These are phyloP conservation scores for Chaetomium sp. DNA, from an alignment of 2,329 filamentous ascomycete species.

Conservation along the genomic window DNA sequence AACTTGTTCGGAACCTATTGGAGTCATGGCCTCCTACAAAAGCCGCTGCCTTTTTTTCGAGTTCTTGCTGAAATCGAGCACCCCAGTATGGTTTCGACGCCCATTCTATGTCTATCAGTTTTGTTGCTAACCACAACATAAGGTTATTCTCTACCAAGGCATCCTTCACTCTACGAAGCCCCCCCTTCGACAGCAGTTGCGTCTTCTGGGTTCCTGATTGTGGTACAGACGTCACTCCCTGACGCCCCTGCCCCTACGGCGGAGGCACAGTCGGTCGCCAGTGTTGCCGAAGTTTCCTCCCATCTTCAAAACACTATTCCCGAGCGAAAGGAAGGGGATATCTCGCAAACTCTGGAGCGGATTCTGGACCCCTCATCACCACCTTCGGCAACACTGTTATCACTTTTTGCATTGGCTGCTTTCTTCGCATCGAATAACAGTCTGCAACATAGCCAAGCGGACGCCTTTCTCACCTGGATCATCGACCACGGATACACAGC, in stretches of 20 bases:
- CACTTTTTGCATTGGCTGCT: conserved; percentile 1
- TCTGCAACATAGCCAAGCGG: not conserved
- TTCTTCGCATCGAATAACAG: conserved; percentile 7
- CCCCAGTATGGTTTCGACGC: not conserved
- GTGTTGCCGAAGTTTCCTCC: not conserved
- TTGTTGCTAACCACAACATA: not conserved
- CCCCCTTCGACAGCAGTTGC: too few relatives aligned
- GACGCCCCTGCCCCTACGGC: not conserved
- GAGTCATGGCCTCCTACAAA: too few relatives aligned
- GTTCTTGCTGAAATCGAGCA: not conserved
- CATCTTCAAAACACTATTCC: not conserved
- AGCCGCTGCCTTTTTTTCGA: conserved; percentile 1
- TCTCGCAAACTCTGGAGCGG: not conserved
- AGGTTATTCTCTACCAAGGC: not conserved
- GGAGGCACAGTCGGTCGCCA: not conserved
- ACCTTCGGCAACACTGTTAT: not conserved
- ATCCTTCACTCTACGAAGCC: not conserved
- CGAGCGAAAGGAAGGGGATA: not conserved
- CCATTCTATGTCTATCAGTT: not conserved
- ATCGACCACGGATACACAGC: not conserved
- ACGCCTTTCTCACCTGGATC: not conserved
- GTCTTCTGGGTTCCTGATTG: not conserved
- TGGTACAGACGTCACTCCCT: not conserved
- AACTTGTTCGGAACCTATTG: not conserved
- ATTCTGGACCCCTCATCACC: not conserved